Evolutionary conservation across 2,329 filamentous ascomycete species (phyloP).

Genomic region (Ophioceras dolichostomum): DNA sequence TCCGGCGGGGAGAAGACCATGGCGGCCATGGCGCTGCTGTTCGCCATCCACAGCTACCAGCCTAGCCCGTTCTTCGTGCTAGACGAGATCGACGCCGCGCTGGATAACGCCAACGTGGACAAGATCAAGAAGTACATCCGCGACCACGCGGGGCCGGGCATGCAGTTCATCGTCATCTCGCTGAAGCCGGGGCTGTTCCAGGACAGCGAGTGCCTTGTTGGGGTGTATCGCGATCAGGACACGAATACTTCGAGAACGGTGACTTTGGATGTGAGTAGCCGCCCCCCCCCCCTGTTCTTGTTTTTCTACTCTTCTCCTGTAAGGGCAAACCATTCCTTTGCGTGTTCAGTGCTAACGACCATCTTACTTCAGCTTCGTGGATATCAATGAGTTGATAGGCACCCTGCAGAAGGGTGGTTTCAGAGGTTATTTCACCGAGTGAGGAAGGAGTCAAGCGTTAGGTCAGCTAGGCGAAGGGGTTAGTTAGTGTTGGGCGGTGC

Average conservation of each 20-base stretch:
- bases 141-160: slow-evolving; percentile 86
- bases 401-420: no score
- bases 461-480: no score
- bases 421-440: no score
- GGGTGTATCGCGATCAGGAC: slow-evolving; percentile 88
- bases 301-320: neutral
- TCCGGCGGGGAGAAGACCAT: slow-evolving; percentile 98
- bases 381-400: slow-evolving; percentile 2
- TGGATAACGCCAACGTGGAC: slow-evolving; percentile 96
- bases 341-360: neutral
- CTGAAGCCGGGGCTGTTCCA: slow-evolving; percentile 94
- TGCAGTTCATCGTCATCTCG: slow-evolving; percentile 98
- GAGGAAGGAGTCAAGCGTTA: no score
- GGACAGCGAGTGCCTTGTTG: slow-evolving; percentile 88
- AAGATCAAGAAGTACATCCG: slow-evolving; percentile 95
- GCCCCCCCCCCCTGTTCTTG: neutral
- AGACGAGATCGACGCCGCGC: slow-evolving; percentile 92
- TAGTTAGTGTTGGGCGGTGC: no score
- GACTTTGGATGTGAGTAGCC: slow-evolving; percentile 78
- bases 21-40: slow-evolving; percentile 89
- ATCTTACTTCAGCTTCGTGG: neutral
- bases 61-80: slow-evolving; percentile 95
- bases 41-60: slow-evolving; percentile 93
- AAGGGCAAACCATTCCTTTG: neutral
- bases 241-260: slow-evolving; percentile 86